phyloP scores from a whole-genome alignment of 805 yeast species.

The Kodamaea laetipori region DNA sequence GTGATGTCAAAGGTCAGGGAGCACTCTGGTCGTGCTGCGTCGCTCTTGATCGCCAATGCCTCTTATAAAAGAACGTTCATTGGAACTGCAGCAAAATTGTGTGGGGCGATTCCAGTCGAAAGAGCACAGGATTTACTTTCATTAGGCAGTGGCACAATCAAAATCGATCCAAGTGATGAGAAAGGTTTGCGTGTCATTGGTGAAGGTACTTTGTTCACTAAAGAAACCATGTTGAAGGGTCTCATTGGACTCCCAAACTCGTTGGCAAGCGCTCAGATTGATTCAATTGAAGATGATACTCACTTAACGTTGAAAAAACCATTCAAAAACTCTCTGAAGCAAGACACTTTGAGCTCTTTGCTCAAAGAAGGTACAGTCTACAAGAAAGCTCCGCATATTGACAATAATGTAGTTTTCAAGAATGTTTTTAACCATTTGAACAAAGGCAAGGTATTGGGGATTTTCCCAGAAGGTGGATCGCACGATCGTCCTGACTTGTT shows the following conservation, averaged over 20 bases:
- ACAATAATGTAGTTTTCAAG: slow-evolving; percentile 37
- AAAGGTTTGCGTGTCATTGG: slow-evolving; percentile 28
- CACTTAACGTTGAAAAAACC: slow-evolving; percentile 28
- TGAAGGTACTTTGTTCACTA: slow-evolving; percentile 34
- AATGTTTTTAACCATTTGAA: slow-evolving; percentile 41
- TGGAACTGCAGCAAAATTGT: slow-evolving; percentile 34
- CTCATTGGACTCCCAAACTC: slow-evolving; percentile 40
- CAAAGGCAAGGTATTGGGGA: slow-evolving; percentile 36
- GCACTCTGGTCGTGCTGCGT: slow-evolving; percentile 32
- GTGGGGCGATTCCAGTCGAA: slow-evolving; percentile 44
- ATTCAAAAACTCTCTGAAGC: slow-evolving; percentile 23
- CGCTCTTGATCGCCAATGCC: slow-evolving; percentile 40
- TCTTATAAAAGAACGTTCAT: slow-evolving; percentile 35
- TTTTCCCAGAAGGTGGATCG: slow-evolving; percentile 49
- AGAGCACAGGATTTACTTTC: slow-evolving; percentile 43
- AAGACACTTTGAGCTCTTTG: slow-evolving; percentile 17
- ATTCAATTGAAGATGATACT: slow-evolving; percentile 33
- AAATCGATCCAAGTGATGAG: slow-evolving; percentile 19
- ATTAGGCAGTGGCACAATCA: slow-evolving; percentile 32
- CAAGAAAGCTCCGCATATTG: slow-evolving; percentile 43
- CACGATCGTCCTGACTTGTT: slow-evolving; percentile 45
- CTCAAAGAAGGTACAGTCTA: slow-evolving; percentile 32
- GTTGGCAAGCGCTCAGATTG: slow-evolving; percentile 37
- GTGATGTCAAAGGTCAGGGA: slow-evolving; percentile 40
- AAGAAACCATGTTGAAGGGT: slow-evolving; percentile 37